Base-by-base conservation (phyloP, 2,329 filamentous ascomycete species). In the Escovopsis sp. region DNA sequence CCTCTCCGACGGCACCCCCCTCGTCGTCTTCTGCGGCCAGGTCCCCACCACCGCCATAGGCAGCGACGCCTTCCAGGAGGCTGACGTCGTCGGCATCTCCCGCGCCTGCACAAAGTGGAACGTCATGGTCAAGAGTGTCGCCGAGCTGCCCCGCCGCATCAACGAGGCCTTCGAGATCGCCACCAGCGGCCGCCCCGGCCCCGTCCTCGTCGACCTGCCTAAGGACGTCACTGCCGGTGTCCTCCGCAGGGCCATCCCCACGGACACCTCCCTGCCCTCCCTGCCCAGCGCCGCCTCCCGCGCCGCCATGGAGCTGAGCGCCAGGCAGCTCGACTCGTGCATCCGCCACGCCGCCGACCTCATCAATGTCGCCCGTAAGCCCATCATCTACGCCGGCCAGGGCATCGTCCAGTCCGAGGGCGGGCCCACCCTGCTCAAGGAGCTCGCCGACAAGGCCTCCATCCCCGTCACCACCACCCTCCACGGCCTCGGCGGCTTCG, bases 101-200 rank as follows among this genome's bases (percentile, higher is more conserved):
- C 77, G 89, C 56, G 80, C 88, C 18, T 95, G 88, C 72, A 95
- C 88, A 53, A 96, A 96, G 70, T 98, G 91, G 91, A 96, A 96
- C 55, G 86, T 94, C 47, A 93, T 96, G 87, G 86, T 95, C 39
- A 95, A 93, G 73, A 89, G 82, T 61, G 80, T 94, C 43, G 87
- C 85, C 40, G 91, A 98, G 65, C 72, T 98, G 43, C 91, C 91
- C 40, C 78, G 85, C 55, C 77, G 89, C 50, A 96, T 96, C 59
- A 94, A 95, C 62, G 91, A 96, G 67, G 91, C 91, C 39, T 96
- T 96, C 58, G 88, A 96, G 67, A 96, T 96, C 58, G 91, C 91
- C 35, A 96, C 86, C 36, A 91, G 82, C 55, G 91, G 91, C 47
- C 78, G 91, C 39, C 91, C 91, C 12, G 91, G 91, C 23, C 91